A percentile compares a stretch with the other conserved stretches of the same genome.
Conservation (phyloP, 2,329 filamentous ascomycete genomes). For the Cryphonectria carpinicola region DNA sequence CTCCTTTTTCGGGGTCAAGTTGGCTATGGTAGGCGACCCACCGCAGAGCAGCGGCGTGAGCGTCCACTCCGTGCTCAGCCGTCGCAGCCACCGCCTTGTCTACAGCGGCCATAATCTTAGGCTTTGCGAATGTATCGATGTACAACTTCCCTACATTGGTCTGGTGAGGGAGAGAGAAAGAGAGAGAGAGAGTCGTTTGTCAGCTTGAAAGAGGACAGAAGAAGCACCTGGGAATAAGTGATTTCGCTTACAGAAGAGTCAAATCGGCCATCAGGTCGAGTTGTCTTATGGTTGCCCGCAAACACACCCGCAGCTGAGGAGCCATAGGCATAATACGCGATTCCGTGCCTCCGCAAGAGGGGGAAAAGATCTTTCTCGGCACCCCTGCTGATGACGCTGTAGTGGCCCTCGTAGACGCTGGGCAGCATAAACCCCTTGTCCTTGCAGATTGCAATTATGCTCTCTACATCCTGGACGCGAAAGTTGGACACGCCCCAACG, state of each 20-base stretch:
- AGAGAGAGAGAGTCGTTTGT: not conserved
- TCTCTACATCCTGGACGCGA: constrained; percentile 67
- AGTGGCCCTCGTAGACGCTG: constrained; percentile 74
- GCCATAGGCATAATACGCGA: constrained; percentile 44
- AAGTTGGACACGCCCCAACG: constrained; percentile 47
- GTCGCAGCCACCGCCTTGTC: constrained; percentile 36
- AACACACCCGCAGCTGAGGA: constrained; percentile 28
- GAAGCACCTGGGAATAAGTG: no score
- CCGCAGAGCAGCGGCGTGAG: constrained; percentile 46
- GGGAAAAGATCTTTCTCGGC: constrained; percentile 44
- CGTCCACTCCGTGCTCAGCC: constrained; percentile 41
- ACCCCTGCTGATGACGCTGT: constrained; percentile 49
- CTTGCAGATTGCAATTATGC: constrained; percentile 68
- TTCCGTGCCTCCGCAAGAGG: constrained; percentile 39
- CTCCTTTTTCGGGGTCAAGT: constrained; percentile 38
- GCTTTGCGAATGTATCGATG: constrained; percentile 34
- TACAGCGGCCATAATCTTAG: constrained; percentile 35
- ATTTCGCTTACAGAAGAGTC: constrained; percentile 32
- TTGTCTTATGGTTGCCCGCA: constrained; percentile 33
- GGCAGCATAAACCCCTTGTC: constrained; percentile 68
- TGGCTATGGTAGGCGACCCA: constrained; percentile 45
- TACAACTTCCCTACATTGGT: constrained; percentile 34
- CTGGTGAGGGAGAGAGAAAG: not conserved
- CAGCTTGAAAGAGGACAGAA: not conserved
- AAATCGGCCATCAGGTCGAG: constrained; percentile 32